Evolutionary conservation across 805 yeast species (phyloP).

Genomic region (Starmerella asiatica): DNA sequence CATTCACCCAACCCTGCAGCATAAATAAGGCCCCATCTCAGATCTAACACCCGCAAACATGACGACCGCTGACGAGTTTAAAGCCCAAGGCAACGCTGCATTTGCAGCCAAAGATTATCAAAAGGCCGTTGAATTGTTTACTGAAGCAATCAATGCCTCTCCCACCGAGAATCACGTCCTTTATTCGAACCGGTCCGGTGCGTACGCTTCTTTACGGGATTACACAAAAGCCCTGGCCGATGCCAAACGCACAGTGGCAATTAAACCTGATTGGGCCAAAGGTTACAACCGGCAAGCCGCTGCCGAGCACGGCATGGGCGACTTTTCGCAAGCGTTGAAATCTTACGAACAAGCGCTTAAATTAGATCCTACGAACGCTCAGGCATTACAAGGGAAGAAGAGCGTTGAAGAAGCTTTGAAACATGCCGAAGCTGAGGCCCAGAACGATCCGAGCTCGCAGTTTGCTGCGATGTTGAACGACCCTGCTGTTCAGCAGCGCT

Average conservation of each 20-base stretch:
- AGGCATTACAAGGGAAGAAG: conserved; percentile 72
- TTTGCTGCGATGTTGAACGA: conserved; percentile 65
- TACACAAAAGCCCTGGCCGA: conserved; percentile 66
- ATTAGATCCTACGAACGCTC: conserved; percentile 71
- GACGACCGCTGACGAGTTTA: conserved; percentile 27
- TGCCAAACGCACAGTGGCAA: conserved; percentile 68
- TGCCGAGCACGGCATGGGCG: conserved; percentile 77
- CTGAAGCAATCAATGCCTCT: conserved; percentile 68
- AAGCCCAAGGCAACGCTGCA: conserved; percentile 87
- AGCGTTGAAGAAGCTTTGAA: conserved; percentile 50
- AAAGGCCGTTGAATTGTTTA: conserved; percentile 65
- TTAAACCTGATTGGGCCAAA: conserved; percentile 85
- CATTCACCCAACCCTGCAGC: not conserved
- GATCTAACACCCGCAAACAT: not conserved
- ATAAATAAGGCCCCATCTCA: not conserved
- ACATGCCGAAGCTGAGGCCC: conserved; percentile 25
- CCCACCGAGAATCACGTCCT: conserved; percentile 79
- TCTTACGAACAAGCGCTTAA: conserved; percentile 85
- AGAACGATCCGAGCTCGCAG: conserved; percentile 44
- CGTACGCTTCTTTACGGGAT: conserved; percentile 65
- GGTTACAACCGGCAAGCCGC: conserved; percentile 91
- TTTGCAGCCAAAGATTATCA: conserved; percentile 76
- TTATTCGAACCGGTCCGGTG: conserved; percentile 87
- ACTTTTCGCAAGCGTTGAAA: conserved; percentile 82
- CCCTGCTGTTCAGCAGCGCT: conserved; percentile 62